These are phyloP conservation scores for Obba rivulosa DNA, from an alignment of 768 basidiomycete species.

Conservation along the genomic window DNA sequence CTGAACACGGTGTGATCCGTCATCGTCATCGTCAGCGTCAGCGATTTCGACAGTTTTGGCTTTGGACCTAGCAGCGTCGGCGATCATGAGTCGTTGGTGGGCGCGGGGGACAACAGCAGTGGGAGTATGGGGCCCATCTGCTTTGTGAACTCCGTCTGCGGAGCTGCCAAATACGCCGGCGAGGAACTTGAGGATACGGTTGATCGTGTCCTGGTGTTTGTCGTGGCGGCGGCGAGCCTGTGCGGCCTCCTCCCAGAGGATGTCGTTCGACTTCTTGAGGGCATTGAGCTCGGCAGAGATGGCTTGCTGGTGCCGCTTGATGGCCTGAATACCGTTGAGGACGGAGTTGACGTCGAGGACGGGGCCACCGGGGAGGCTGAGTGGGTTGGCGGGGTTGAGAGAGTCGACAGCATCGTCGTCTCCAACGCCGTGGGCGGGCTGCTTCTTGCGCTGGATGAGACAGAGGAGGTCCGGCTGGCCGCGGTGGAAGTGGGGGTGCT, in stretches of 20 bases:
- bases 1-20: constrained; percentile 10
- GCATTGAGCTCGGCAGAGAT: constrained; percentile 87
- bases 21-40: constrained; percentile 37
- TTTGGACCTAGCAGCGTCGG: constrained; percentile 37
- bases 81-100: constrained; percentile 64
- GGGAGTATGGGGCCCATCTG: constrained; percentile 26
- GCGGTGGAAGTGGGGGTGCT: constrained; percentile 82
- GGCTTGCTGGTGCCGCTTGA: constrained; percentile 89
- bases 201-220: constrained; percentile 95
- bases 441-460: constrained; percentile 83
- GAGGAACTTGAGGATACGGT: constrained; percentile 90
- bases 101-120: constrained; percentile 44
- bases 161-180: constrained; percentile 81
- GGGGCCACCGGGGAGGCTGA: constrained; percentile 38
- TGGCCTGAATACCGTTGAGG: constrained; percentile 75
- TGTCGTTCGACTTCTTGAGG: constrained; percentile 80
- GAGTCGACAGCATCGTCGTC: constrained; percentile 18
- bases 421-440: constrained; percentile 30
- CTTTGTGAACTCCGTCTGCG: constrained; percentile 29
- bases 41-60: constrained; percentile 29
- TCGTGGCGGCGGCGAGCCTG: constrained; percentile 74
- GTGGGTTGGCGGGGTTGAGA: constrained; percentile 9
- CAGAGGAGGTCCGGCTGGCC: constrained; percentile 85
- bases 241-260: constrained; percentile 90
- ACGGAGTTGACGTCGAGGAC: constrained; percentile 75